Conservation (phyloP, 2,329 filamentous ascomycete species). For the Sclerotinia borealis region DNA sequence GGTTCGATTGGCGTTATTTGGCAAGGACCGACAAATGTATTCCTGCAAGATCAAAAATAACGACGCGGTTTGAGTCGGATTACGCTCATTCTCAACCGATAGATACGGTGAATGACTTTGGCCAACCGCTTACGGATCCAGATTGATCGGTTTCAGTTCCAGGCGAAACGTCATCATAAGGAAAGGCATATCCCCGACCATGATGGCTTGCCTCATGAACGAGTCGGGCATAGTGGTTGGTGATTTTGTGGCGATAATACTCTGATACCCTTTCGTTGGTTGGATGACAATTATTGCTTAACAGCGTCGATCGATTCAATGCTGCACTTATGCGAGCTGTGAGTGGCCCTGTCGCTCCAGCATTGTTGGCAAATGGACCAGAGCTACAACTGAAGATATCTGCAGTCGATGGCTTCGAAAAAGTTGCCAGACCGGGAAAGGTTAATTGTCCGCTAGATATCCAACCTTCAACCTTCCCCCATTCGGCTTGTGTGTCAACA, state of each 20-base stretch:
- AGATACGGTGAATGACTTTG: slow-evolving; percentile 5
- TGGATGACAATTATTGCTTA: slow-evolving; percentile 43
- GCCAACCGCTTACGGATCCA: slow-evolving; percentile 38
- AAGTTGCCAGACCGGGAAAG: slow-evolving; percentile 43
- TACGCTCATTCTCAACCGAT: not conserved
- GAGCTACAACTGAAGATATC: slow-evolving; percentile 65
- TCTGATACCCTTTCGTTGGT: slow-evolving; percentile 39
- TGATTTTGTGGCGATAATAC: slow-evolving; percentile 49
- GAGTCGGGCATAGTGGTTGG: slow-evolving; percentile 59
- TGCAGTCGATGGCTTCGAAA: slow-evolving; percentile 49
- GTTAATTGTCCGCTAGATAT: slow-evolving; percentile 33
- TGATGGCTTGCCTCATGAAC: slow-evolving; percentile 56
- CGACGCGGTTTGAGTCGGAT: not conserved
- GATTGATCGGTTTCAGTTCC: slow-evolving; percentile 52
- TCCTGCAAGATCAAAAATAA: not conserved
- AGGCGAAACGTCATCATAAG: slow-evolving; percentile 62
- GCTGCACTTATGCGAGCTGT: slow-evolving; percentile 24
- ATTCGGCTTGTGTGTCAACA: slow-evolving; percentile 57
- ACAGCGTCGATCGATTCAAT: slow-evolving; percentile 26
- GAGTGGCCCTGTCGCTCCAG: slow-evolving; percentile 17
- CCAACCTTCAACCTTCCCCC: slow-evolving; percentile 47
- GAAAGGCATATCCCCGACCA: slow-evolving; percentile 57
- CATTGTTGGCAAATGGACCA: slow-evolving; percentile 48
- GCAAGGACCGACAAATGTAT: not conserved
- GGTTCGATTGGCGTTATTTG: not conserved